phyloP scores from a whole-genome alignment of 208 protist species.

The Leishmania gerbilli region DNA sequence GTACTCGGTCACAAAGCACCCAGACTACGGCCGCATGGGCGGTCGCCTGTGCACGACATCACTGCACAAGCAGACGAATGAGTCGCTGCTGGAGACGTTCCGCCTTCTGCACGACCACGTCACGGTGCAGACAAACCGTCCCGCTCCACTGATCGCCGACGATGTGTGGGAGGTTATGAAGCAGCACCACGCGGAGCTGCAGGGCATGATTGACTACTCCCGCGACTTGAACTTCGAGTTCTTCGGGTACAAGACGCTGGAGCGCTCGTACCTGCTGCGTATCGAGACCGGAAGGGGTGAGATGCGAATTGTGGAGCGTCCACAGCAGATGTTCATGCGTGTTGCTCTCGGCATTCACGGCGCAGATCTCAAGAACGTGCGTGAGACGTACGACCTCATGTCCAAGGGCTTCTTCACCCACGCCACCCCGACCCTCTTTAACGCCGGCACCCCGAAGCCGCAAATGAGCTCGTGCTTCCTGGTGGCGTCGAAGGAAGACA shows the following conservation, averaged over 20 bases:
- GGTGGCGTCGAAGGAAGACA: slow-evolving; percentile 98
- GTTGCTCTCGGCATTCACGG: slow-evolving; percentile 98
- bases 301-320: slow-evolving; percentile 95
- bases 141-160: slow-evolving; percentile 94
- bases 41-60: slow-evolving; percentile 97
- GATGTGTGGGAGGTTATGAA: slow-evolving; percentile 91
- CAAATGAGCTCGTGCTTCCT: slow-evolving; percentile 99
- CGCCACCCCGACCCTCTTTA: slow-evolving; percentile 99
- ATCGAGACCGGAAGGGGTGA: slow-evolving; percentile 70
- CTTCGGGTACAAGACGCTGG: slow-evolving; percentile 99
- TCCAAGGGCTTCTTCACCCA: slow-evolving; percentile 97
- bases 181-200: slow-evolving; percentile 79
- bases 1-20: slow-evolving; percentile 96
- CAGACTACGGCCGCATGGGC: slow-evolving; percentile 98
- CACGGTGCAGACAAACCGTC: slow-evolving; percentile 66
- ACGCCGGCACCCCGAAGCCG: slow-evolving; percentile 95
- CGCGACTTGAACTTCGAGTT: slow-evolving; percentile 98
- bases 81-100: slow-evolving; percentile 91
- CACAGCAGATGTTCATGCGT: slow-evolving; percentile 99
- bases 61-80: slow-evolving; percentile 97
- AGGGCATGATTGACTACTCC: slow-evolving; percentile 94
- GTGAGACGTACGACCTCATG: slow-evolving; percentile 97
- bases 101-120: slow-evolving; percentile 92
- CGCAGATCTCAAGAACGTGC: slow-evolving; percentile 89
- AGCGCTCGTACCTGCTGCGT: slow-evolving; percentile 98